These are phyloP conservation scores for rapeseed (Brassica napus) DNA, from an alignment of 345 rosid species.

Conservation along the genomic window DNA sequence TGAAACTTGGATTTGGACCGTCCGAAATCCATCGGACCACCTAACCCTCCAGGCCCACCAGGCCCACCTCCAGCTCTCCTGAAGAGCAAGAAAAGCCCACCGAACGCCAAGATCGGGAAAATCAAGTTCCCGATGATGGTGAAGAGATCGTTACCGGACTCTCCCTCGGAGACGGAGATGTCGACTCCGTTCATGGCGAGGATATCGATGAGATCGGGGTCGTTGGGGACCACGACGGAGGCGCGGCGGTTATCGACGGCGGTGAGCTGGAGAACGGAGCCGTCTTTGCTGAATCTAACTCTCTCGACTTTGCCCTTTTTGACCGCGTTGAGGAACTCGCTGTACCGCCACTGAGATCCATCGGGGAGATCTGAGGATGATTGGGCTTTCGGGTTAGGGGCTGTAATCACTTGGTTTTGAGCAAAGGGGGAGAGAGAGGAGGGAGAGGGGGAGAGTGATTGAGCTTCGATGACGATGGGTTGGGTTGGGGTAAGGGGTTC, in stretches of 20 bases:
- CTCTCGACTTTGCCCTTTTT: conserved; percentile 76
- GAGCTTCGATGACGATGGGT: conserved; percentile 45
- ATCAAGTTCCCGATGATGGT: conserved; percentile 61
- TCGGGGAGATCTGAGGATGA: conserved; percentile 65
- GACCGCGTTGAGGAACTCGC: conserved; percentile 75
- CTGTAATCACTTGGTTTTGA: conserved; percentile 55
- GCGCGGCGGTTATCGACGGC: conserved; percentile 8
- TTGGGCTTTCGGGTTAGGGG: conserved; percentile 52
- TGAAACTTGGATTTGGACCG: conserved; percentile 77
- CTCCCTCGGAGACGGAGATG: conserved; percentile 77
- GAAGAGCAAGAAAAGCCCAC: conserved; percentile 65
- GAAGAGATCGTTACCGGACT: conserved; percentile 62
- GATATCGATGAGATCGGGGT: not conserved
- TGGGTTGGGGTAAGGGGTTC: conserved; percentile 7
- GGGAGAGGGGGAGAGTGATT: conserved; percentile 47
- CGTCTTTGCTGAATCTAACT: conserved; percentile 57
- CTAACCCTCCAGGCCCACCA: conserved; percentile 81
- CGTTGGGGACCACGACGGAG: not conserved
- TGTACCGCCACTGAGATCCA: conserved; percentile 76
- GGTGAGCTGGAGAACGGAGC: conserved; percentile 1
- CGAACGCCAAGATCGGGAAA: conserved; percentile 66
- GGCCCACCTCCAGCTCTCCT: conserved; percentile 64
- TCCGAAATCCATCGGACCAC: conserved; percentile 88
- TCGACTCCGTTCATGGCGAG: conserved; percentile 6
- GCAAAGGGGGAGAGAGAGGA: conserved; percentile 46